Evolutionary conservation across 495 filamentous ascomycete species (phyloP).

Genomic region (Neurospora tetrasperma): DNA sequence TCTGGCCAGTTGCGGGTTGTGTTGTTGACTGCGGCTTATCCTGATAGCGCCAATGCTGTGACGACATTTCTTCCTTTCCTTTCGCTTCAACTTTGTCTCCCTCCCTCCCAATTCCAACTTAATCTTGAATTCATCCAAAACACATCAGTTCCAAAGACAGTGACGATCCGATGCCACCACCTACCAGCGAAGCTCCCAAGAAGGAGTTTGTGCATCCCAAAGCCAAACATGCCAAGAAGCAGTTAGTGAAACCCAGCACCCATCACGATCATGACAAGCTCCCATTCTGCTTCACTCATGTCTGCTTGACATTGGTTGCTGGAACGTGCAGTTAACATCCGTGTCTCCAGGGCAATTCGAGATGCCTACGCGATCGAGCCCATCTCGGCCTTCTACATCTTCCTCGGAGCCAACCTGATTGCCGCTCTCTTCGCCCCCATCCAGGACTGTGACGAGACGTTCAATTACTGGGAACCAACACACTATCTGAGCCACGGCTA

Average conservation of each 20-base stretch:
- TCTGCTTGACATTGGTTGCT: background rate
- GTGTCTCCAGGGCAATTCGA: constrained; percentile 31
- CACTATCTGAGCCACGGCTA: constrained; percentile 92
- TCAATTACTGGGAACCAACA: constrained; percentile 98
- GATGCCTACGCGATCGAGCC: constrained; percentile 57
- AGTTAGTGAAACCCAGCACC: constrained; percentile 19
- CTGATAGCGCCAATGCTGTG: background rate
- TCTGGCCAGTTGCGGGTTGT: background rate
- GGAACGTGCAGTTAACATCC: constrained; percentile 10
- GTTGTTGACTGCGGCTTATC: background rate
- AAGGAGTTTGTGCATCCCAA: constrained; percentile 31
- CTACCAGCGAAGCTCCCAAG: constrained; percentile 21
- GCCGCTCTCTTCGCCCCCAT: constrained; percentile 84
- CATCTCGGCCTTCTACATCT: constrained; percentile 66
- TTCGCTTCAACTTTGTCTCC: background rate
- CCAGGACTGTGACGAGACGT: constrained; percentile 97
- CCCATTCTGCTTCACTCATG: background rate
- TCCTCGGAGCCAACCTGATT: constrained; percentile 58
- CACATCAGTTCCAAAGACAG: background rate
- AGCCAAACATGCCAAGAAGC: constrained; percentile 37
- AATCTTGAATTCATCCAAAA: background rate
- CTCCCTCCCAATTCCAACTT: background rate
- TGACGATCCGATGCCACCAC: constrained; percentile 18
- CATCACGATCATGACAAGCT: background rate
- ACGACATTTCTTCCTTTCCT: background rate